Evolutionary conservation across 192 early-diverging fungal genomes (phyloP).

Genomic region (Phycomyces nitens): DNA sequence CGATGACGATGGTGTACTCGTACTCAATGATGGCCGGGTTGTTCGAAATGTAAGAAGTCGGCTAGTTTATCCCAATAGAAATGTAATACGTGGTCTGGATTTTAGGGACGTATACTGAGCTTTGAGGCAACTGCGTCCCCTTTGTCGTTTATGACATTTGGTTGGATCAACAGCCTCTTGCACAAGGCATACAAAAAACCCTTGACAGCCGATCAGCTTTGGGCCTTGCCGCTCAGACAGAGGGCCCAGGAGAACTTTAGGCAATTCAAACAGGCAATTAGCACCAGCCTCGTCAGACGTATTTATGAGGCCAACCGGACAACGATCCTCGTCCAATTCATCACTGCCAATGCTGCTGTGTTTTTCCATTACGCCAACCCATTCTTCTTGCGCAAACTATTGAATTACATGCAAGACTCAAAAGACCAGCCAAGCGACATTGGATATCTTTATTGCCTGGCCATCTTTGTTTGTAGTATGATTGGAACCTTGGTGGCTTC

Average conservation of each 20-base stretch:
- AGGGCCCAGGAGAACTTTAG: slow-evolving; percentile 18
- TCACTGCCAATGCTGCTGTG: slow-evolving; percentile 29
- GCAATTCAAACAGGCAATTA: background rate
- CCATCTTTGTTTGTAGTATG: slow-evolving; percentile 47
- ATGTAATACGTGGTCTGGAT: slow-evolving; percentile 9
- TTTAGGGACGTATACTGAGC: slow-evolving; percentile 33
- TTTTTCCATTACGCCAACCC: slow-evolving; percentile 48
- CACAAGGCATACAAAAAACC: slow-evolving; percentile 1
- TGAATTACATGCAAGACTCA: slow-evolving; percentile 38
- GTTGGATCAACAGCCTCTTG: slow-evolving; percentile 33
- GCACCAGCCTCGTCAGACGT: background rate
- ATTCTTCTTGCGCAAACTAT: slow-evolving; percentile 41
- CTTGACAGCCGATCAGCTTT: slow-evolving; percentile 17
- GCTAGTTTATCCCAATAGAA: background rate
- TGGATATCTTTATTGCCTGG: slow-evolving; percentile 47
- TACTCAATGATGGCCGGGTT: slow-evolving; percentile 32
- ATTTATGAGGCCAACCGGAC: slow-evolving; percentile 16
- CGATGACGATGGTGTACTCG: slow-evolving; percentile 29
- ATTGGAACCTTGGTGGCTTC: slow-evolving; percentile 29
- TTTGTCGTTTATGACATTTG: slow-evolving; percentile 26
- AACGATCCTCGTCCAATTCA: slow-evolving; percentile 22
- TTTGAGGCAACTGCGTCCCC: slow-evolving; percentile 28
- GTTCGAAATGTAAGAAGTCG: slow-evolving; percentile 28
- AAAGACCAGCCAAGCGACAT: slow-evolving; percentile 28
- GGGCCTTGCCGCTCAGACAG: slow-evolving; percentile 18